These are phyloP conservation scores for Suillus sp. DNA, from an alignment of 768 basidiomycete species.

Conservation along the genomic window DNA sequence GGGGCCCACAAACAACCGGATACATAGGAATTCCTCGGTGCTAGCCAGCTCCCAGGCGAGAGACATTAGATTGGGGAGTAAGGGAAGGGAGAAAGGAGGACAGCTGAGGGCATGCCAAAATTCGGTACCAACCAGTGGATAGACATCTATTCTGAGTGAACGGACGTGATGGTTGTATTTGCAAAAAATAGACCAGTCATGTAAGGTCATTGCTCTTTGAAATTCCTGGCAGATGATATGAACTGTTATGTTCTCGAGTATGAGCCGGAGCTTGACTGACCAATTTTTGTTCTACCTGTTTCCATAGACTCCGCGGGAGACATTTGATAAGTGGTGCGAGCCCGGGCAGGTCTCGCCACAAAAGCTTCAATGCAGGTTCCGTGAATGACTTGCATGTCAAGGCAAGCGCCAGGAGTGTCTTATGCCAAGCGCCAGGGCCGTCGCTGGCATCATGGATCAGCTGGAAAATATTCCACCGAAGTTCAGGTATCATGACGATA, in stretches of 20 bases:
- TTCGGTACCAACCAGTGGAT: not conserved
- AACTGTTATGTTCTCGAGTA: not conserved
- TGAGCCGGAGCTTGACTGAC: not conserved
- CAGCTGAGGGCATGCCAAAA: not conserved
- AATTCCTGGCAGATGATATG: not conserved
- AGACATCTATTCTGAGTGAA: not conserved
- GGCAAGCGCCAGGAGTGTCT: slow-evolving; percentile 10
- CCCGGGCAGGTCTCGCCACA: slow-evolving; percentile 11
- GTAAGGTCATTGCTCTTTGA: not conserved
- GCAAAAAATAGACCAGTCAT: slow-evolving; percentile 33
- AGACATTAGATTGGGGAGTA: not conserved
- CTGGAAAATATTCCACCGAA: not conserved
- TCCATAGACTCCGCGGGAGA: slow-evolving; percentile 5
- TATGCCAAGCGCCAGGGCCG: too few relatives aligned
- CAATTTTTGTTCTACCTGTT: not conserved
- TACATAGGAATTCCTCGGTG: not conserved
- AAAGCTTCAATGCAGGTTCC: slow-evolving; percentile 10
- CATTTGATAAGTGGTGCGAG: slow-evolving; percentile 11
- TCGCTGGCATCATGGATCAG: too few relatives aligned
- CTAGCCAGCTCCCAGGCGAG: not conserved
- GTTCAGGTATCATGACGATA: not conserved
- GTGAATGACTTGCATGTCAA: slow-evolving; percentile 15
- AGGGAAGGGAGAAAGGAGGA: slow-evolving; percentile 1
- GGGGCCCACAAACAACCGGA: not conserved
- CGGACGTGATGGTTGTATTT: slow-evolving; percentile 31